Base-by-base conservation (phyloP, 2,329 filamentous ascomycete species). In the Trichoderma cornu-damae region DNA sequence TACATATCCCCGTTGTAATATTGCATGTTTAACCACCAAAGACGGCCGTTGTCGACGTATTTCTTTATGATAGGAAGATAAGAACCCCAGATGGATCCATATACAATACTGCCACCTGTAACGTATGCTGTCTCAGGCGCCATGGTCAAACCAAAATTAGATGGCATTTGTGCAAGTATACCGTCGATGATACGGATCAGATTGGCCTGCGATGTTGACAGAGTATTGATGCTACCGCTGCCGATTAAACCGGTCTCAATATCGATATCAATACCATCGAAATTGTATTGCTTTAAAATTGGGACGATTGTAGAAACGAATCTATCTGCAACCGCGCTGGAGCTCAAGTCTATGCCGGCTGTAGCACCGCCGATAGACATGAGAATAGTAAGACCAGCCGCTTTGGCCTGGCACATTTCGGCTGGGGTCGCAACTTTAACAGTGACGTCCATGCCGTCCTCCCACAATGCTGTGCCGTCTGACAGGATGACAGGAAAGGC, bases 141-240 rank as follows among this genome's bases (percentile, higher is more conserved):
- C 64, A 73, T 82, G 35, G 79, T 84, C 43, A 84, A 77, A 18
- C 85, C 84, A 9, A 77, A 79, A 24, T 70, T 87, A 54, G 76
- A 80, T 68, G 84, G 84, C 48, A 82, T 78, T 61, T 77, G 57
- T 4, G 63, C 68, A 16, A 72, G 69, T n/a, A 72, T 50, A 51
- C 69, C 69, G 57, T 72, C 70, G 35, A 72, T 71, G 60, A 72
- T 66, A 60, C 69, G 65, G 59, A 72, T 69, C 30, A 72, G 62
- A 63, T 72, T 72, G 37, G 62, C 34, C 53, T 72, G 70, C 11
- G 68, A 66, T 1, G 69, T 63, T 12, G 70, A 72, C 37, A 71
- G 61, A 1, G 61, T 61, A 51, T 57, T 62, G 56, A 72, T 66
- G 62, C 60, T 63, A 56, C 69, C 69, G 60, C 64, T 69, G 62